Base-by-base conservation (phyloP, 768 basidiomycete genomes). In the Lyophyllum shimeji region DNA sequence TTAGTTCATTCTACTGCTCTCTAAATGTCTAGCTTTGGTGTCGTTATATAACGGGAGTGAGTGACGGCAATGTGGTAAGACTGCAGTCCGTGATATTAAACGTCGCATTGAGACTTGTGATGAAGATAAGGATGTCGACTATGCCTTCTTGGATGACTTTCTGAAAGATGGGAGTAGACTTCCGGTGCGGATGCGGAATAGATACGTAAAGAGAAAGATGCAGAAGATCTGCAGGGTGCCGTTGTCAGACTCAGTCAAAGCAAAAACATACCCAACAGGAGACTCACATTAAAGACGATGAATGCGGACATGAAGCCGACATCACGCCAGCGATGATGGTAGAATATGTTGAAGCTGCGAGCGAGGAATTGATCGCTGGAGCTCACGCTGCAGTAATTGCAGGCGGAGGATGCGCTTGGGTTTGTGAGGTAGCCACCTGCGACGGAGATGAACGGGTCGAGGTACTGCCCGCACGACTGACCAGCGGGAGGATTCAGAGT, bases 341-440 rank as follows among this genome's bases (percentile, higher is more conserved):
- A 90, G 54, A 70, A 71, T 27, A 88, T 85, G 57, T 83, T 85
- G 69, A 86, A 84, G 50, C 61, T 71, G 0, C 45, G 43, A 23
- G 56, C 65, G 33, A 89, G 69, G 73, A 81, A 91, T 40, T 76
- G 66, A 65, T 91, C 85, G 0, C 87, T 83, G 0, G 77, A 78
- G n/a, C 74, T 65, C 34, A 76, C 74, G 2, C 83, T 68, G 63
- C 91, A 93, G 68, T 82, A 87, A 20, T 74, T 55, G 65, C 87
- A 90, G 43, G 63, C 68, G n/a, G 68, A 55, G 0, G 80, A 79
- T 3, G 84, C 81, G n/a, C 77, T 66, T 1, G 82, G 75, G 60
- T 87, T 79, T 21, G 73, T 62, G 25, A 90, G 67, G 59, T 84
- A 85, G 8, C 87, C 87, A 0, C 87, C 82, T 4, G 75, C 72